Evolutionary conservation across 495 filamentous ascomycete genomes (phyloP).

Genomic region (Aspergillus olivimuriae): DNA sequence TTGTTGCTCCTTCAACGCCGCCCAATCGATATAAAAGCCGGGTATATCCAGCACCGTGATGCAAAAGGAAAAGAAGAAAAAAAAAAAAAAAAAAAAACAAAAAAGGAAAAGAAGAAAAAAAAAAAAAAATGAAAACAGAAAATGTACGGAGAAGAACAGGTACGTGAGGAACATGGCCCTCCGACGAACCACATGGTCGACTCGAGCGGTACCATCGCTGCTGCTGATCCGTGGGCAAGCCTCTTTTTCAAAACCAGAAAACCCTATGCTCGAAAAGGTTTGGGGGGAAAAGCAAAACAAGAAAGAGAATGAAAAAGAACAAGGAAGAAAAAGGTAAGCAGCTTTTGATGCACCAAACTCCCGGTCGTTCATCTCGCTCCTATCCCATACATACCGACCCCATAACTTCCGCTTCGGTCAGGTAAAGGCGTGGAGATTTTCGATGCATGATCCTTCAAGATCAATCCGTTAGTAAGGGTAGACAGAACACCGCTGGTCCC

Average conservation of each 20-base stretch:
- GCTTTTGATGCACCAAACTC: conserved; percentile 17
- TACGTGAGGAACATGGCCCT: conserved; percentile 16
- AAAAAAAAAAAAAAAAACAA: conserved; percentile 1
- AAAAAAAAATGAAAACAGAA: too few species aligned
- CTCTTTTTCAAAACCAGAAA: conserved; percentile 11
- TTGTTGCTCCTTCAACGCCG: conserved; percentile 32
- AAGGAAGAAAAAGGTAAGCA: conserved; percentile 4
- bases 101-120: conserved; percentile 15
- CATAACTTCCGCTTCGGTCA: conserved; percentile 41
- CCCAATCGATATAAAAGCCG: conserved; percentile 41
- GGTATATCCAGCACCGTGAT: conserved; percentile 52
- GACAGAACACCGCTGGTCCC: not conserved
- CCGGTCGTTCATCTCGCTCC: conserved; percentile 33
- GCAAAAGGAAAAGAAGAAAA: conserved; percentile 22
- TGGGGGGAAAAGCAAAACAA: conserved; percentile 7
- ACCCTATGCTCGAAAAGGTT: conserved; percentile 14
- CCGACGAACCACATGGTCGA: too few species aligned
- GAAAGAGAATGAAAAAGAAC: conserved; percentile 4
- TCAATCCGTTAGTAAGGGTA: conserved; percentile 8
- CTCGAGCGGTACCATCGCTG: too few species aligned
- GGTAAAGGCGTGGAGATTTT: conserved; percentile 39
- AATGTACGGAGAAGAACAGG: conserved; percentile 39
- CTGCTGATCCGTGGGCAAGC: conserved; percentile 8
- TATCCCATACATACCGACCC: conserved; percentile 44
- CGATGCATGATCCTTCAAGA: conserved; percentile 36